Base-by-base conservation (phyloP, 495 filamentous ascomycete species). In the Pseudomonodictys pantanalensis region DNA sequence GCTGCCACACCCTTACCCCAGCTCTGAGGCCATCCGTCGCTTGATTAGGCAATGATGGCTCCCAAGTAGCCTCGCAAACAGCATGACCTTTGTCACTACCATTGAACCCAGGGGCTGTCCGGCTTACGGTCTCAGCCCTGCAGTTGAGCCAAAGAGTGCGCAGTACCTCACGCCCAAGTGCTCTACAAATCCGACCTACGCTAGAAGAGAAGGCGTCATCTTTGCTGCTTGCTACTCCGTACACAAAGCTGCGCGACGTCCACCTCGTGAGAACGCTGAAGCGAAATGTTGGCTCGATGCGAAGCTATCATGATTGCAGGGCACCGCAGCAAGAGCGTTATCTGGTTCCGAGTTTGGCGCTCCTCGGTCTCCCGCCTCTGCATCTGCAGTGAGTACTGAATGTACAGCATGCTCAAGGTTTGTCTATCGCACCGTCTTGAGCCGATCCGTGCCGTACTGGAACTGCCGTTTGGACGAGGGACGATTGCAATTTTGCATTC, bases 81-180 rank as follows among this genome's bases (percentile, higher is more conserved):
- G 33, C 49, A 49, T 55, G 61, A 43, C 61, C 50, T 64, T 58
- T 46, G 24, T 45, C 30, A 39, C 12, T n/a, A 35, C 8, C 32
- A 18, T 18, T 65, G 56, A 46, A 60, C 43, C 51, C 51, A 61
- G 44, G 62, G 62, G 51, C 41, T 20, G 42, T 46, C 51, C 56
- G 56, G 45, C 56, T 58, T 53, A 58, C 46, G 20, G 60, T 63
- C 48, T 66, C 63, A 66, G 63, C 63, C 63, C 63, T 66, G 63
- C 58, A 57, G 63, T 44, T 49, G 56, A 44, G 32, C 56, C 23
- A 45, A 55, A 60, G 43, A 12, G 51, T 56, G 51, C 52, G 44
- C 48, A 56, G 41, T n/a, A n/a, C n/a, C 38, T 41, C 38, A 5
- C 15, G 38, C 20, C 32, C 32, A 35, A 35, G 32, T 35, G 32